Conservation (phyloP, 805 yeast species). For the Wickerhamomyces strasburgensis region DNA sequence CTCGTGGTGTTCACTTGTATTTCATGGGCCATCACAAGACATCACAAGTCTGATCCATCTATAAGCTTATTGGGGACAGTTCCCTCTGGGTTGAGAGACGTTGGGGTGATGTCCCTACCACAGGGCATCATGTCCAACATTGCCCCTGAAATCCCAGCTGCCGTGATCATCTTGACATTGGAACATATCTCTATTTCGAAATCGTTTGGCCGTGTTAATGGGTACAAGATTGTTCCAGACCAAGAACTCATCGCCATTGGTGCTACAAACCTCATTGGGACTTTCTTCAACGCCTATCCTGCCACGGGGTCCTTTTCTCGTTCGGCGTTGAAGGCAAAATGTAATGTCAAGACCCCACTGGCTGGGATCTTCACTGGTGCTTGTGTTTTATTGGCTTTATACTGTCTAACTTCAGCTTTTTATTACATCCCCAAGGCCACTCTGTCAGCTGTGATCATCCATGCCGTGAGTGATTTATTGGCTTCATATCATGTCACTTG, state of each 20-base stretch:
- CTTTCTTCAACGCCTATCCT: slow-evolving; percentile 90
- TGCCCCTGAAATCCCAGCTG: slow-evolving; percentile 80
- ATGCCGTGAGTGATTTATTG: slow-evolving; percentile 84
- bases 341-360: slow-evolving; percentile 92
- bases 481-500: slow-evolving; percentile 64
- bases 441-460: slow-evolving; percentile 82
- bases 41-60: slow-evolving; percentile 34
- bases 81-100: slow-evolving; percentile 76
- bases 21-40: slow-evolving; percentile 68
- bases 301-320: slow-evolving; percentile 95
- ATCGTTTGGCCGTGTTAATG: slow-evolving; percentile 89
- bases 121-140: slow-evolving; percentile 50
- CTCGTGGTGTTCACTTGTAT: slow-evolving; percentile 79
- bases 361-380: slow-evolving; percentile 90
- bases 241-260: slow-evolving; percentile 95
- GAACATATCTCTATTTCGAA: slow-evolving; percentile 94
- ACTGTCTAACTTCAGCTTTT: slow-evolving; percentile 77
- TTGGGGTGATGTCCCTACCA: slow-evolving; percentile 68
- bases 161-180: slow-evolving; percentile 72
- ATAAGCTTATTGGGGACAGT: slow-evolving; percentile 69
- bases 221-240: slow-evolving; percentile 85
- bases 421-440: slow-evolving; percentile 89
- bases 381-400: slow-evolving; percentile 82
- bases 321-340: slow-evolving; percentile 89
- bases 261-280: slow-evolving; percentile 82